A percentile compares a stretch with the other conserved stretches of the same genome.
Conservation (phyloP, 2,329 filamentous ascomycete genomes). For the Epichloe uncinata region DNA sequence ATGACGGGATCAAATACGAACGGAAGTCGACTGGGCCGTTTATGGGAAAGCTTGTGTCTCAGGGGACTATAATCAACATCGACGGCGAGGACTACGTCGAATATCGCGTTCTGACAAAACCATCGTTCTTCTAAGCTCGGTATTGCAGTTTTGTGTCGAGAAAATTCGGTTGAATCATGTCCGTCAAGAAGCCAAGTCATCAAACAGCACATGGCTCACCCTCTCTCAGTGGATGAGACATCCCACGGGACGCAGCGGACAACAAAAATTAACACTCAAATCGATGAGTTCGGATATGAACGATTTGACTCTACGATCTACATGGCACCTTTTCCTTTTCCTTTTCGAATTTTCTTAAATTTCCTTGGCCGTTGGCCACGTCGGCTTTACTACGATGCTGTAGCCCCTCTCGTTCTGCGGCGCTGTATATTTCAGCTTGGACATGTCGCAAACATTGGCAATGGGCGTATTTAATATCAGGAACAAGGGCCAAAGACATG, state of each 20-base stretch:
- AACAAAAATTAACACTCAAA: no score
- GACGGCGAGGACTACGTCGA: slow-evolving; percentile 56
- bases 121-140: slow-evolving; percentile 41
- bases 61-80: slow-evolving; percentile 48
- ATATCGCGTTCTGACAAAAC: slow-evolving; percentile 51
- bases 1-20: slow-evolving; percentile 48
- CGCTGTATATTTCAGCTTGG: background rate
- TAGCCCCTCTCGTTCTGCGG: background rate
- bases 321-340: no score
- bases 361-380: background rate
- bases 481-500: background rate
- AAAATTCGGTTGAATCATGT: no score
- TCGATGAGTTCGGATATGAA: no score
- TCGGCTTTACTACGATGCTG: background rate
- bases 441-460: background rate
- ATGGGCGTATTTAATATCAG: background rate
- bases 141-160: background rate
- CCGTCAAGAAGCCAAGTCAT: no score
- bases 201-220: no score
- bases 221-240: no score
- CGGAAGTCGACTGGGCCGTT: slow-evolving; percentile 48
- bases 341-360: no score
- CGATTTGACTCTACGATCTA: no score
- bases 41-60: slow-evolving; percentile 48
- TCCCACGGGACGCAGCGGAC: no score